Evolutionary conservation across 2,329 filamentous ascomycete species (phyloP).

Genomic region (Ophiostoma piceae): DNA sequence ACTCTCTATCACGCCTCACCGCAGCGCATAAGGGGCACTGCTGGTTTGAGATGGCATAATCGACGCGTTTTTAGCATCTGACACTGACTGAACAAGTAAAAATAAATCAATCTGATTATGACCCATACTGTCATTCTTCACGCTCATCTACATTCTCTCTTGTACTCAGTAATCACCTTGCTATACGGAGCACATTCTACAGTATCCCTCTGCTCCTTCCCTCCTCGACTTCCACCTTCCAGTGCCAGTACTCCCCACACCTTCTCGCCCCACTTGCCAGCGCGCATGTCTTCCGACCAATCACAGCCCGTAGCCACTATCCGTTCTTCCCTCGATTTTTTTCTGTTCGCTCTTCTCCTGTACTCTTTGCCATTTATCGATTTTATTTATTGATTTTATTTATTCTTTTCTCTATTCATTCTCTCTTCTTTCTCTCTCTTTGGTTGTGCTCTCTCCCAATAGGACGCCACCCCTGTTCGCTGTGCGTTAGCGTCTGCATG

Average conservation of each 20-base stretch:
- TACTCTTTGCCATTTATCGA: not conserved
- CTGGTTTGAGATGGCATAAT: constrained; percentile 10
- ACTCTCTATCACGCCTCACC: not conserved
- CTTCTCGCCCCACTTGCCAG: not conserved
- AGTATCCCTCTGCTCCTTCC: not conserved
- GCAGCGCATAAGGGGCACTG: constrained; percentile 9
- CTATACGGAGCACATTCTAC: not conserved
- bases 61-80: not conserved
- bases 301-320: not conserved
- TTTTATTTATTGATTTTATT: not conserved
- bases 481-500: not conserved
- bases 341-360: not conserved
- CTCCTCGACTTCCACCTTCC: not conserved
- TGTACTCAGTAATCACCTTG: not conserved
- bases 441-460: no score
- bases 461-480: not conserved
- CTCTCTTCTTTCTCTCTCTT: not conserved
- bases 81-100: not conserved
- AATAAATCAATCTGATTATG: not conserved
- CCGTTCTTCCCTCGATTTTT: not conserved
- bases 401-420: not conserved
- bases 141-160: not conserved
- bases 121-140: constrained; percentile 11
- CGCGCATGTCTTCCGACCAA: not conserved
- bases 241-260: constrained; percentile 13